Base-by-base conservation (phyloP, 192 early-diverging fungal genomes). In the Mortierella hygrophila region DNA sequence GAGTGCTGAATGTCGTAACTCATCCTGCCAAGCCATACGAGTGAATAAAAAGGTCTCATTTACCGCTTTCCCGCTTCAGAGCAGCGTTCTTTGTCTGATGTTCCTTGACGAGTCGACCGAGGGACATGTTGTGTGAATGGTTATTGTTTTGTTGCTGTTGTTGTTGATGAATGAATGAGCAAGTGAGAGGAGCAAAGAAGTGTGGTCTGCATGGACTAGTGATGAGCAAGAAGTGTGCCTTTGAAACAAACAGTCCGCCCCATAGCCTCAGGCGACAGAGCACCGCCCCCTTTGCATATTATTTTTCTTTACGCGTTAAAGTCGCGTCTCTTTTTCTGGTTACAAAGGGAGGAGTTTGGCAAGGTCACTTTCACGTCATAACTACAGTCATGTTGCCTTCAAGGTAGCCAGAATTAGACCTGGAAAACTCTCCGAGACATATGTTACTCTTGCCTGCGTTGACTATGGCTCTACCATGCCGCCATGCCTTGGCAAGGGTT, bases 81-180 rank as follows among this genome's bases (percentile, higher is more conserved):
- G 83, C 82, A 46, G 89, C 88, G 80, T 95, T 93, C 82, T 93
- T 93, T 65, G 89, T 80, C 63, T 90, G 91, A 80, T 95, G 94
- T 38, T 91, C 91, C 57, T 91, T 91, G 20, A 94, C 78, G 6
- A 93, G 78, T 68, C 88, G 89, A 38, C 81, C 78, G 26, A 93
- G 89, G 49, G 90, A 89, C 84, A 86, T 85, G 21, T 26, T 41
- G 8, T 26, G 52, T 41, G 75, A 44, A 46, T 75, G 63, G 15
- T 21, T 74, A 16, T 42, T 46, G 44, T 74, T 32, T 42, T 46
- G 44, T 60, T 26, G 13, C 10, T 11, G 10, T 29, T 32, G 3
- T 29, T 35, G 29, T 3, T 15, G 44, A 3, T 46, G 20, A 52
- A 20, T 29, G 60, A 29, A 4, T 32, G 11, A 29, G 29, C 0